Conservation (phyloP, 768 basidiomycete species). For the Favolaschia claudopus region DNA sequence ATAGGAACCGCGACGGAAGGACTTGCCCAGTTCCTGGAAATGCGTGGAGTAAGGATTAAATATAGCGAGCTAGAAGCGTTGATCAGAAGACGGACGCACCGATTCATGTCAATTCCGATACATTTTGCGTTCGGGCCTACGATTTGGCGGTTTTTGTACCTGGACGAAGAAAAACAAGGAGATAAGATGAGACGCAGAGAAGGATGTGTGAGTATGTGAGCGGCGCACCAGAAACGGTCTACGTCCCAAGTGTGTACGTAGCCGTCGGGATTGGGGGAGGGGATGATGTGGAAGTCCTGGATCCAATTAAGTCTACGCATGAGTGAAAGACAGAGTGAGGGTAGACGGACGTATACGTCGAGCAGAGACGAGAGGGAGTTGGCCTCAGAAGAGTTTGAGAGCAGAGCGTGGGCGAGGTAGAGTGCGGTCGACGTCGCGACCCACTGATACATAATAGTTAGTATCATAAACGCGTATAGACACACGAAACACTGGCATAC, state of each 20-base stretch:
- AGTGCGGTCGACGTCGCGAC: constrained; percentile 77
- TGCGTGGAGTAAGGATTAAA: background rate
- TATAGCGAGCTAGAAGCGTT: background rate
- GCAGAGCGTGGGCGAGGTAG: constrained; percentile 76
- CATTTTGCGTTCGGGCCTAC: constrained; percentile 59
- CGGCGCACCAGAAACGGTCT: constrained; percentile 73
- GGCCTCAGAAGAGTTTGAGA: constrained; percentile 55
- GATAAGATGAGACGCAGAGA: constrained; percentile 4
- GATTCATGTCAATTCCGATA: constrained; percentile 80
- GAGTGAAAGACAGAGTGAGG: constrained; percentile 1
- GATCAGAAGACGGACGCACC: constrained; percentile 56
- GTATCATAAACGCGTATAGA: background rate
- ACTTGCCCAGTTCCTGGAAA: constrained; percentile 65
- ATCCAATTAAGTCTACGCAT: constrained; percentile 10
- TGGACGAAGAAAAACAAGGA: constrained; percentile 25
- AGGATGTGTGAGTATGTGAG: too few relatives aligned
- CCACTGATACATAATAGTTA: constrained; percentile 70
- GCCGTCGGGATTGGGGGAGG: constrained; percentile 74
- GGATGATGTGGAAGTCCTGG: constrained; percentile 71
- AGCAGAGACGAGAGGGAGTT: constrained; percentile 59
- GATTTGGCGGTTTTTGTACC: constrained; percentile 77
- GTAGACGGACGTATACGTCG: constrained; percentile 54
- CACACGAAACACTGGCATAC: constrained; percentile 38
- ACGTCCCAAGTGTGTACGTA: constrained; percentile 77
- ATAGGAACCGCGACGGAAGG: background rate